Conservation (phyloP, 192 early-diverging fungal species). For the Coemansia sp. region DNA sequence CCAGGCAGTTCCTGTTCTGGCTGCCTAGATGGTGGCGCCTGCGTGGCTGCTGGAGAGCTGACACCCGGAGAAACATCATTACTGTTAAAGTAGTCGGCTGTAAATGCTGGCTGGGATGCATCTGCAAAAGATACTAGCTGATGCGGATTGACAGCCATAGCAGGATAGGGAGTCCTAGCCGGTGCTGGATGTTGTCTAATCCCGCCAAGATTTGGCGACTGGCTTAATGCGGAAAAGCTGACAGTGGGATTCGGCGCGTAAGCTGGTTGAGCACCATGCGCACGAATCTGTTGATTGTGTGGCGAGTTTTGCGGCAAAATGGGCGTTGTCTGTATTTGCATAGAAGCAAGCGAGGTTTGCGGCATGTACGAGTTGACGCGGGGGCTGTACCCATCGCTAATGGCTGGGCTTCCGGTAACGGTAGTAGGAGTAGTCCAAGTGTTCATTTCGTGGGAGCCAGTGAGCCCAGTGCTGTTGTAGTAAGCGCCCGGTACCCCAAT, state of each 20-base stretch:
- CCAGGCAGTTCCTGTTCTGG: too few species aligned
- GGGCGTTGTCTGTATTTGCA: conserved; percentile 4
- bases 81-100: conserved; percentile 21
- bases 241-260: conserved; percentile 2
- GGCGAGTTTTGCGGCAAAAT: conserved; percentile 3
- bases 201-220: conserved; percentile 15
- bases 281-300: not conserved
- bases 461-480: not conserved
- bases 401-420: not conserved
- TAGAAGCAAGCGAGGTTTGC: not conserved
- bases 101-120: conserved; percentile 9
- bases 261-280: not conserved
- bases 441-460: not conserved
- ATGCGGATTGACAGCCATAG: not conserved
- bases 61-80: not conserved
- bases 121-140: not conserved
- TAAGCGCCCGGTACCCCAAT: not conserved
- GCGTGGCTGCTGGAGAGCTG: not conserved
- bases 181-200: conserved; percentile 3
- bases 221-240: conserved; percentile 13
- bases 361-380: not conserved
- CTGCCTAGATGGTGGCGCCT: too few species aligned
- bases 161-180: conserved; percentile 32
- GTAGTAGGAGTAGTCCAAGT: not conserved
- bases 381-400: not conserved